phyloP scores from a whole-genome alignment of 2,329 filamentous ascomycete genomes.

The Cladophialophora chaetospira region DNA sequence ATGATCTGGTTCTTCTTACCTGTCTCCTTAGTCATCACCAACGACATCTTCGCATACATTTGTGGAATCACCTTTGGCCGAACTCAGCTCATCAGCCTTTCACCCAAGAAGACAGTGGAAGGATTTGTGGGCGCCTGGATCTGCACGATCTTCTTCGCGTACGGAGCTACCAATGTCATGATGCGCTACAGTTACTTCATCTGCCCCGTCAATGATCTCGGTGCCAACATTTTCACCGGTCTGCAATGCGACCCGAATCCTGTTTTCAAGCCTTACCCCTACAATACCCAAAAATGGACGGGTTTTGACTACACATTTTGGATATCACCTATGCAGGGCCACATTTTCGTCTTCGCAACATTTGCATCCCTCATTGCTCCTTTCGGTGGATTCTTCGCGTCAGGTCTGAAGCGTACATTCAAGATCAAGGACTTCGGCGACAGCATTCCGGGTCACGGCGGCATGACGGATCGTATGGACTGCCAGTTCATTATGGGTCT shows the following conservation, averaged over 20 bases:
- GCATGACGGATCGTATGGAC: slow-evolving; percentile 98
- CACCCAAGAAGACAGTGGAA: slow-evolving; percentile 98
- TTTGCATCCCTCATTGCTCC: slow-evolving; percentile 97
- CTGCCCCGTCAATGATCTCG: slow-evolving; percentile 94
- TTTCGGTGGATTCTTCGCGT: slow-evolving; percentile 98
- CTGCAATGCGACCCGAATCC: slow-evolving; percentile 89
- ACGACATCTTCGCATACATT: slow-evolving; percentile 97
- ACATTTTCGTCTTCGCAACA: slow-evolving; percentile 84
- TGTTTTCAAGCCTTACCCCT: slow-evolving; percentile 78
- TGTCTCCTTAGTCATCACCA: slow-evolving; percentile 91
- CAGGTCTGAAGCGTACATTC: slow-evolving; percentile 95
- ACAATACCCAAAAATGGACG: slow-evolving; percentile 71
- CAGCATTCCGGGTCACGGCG: slow-evolving; percentile 94
- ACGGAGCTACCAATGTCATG: slow-evolving; percentile 78
- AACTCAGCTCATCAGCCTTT: slow-evolving; percentile 95
- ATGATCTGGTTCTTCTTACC: slow-evolving; percentile 99
- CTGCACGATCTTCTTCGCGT: slow-evolving; percentile 85
- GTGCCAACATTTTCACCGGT: slow-evolving; percentile 88
- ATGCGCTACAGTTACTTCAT: slow-evolving; percentile 96
- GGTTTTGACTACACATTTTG: slow-evolving; percentile 72
- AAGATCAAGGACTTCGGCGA: slow-evolving; percentile 99
- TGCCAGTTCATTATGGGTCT: slow-evolving; percentile 99
- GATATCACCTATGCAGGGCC: slow-evolving; percentile 87
- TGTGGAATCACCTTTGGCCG: slow-evolving; percentile 96
- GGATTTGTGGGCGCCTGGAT: slow-evolving; percentile 96